phyloP scores from a whole-genome alignment of 192 early-diverging fungal genomes.

The Diversispora epigaea region DNA sequence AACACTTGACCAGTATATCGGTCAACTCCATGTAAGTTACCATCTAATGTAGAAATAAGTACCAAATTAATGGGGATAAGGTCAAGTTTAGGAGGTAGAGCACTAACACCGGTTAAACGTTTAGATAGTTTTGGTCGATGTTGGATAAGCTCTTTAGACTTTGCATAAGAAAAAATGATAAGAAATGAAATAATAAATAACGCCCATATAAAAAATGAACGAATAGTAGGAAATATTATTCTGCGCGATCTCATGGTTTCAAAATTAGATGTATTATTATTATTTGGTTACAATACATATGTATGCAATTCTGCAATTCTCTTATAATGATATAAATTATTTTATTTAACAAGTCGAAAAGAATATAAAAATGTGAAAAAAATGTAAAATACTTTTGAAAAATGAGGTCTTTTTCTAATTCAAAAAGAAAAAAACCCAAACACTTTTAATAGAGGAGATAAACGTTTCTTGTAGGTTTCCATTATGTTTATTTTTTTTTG shows the following conservation, averaged over 20 bases:
- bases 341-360: too few relatives aligned
- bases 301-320: too few relatives aligned
- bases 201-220: not conserved
- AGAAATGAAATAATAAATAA: not conserved
- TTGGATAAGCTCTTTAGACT: slow-evolving; percentile 15
- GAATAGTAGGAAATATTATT: not conserved
- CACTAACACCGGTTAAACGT: not conserved
- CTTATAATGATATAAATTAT: too few relatives aligned
- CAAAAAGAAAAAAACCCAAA: too few relatives aligned
- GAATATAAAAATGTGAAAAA: too few relatives aligned
- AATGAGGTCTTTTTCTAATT: too few relatives aligned
- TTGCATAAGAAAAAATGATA: slow-evolving; percentile 17
- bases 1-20: slow-evolving; percentile 51
- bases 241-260: not conserved
- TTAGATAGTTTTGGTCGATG: not conserved
- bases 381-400: too few relatives aligned
- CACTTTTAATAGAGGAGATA: too few relatives aligned
- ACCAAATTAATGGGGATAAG: slow-evolving; percentile 41
- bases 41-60: slow-evolving; percentile 74
- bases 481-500: too few relatives aligned
- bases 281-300: too few relatives aligned
- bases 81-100: slow-evolving; percentile 21
- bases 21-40: slow-evolving; percentile 66
- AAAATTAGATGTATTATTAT: not conserved
- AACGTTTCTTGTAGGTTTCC: too few relatives aligned